Base-by-base conservation (phyloP, 176 grass and related monocot genomes). In the Cenchrus fungigraminus region DNA sequence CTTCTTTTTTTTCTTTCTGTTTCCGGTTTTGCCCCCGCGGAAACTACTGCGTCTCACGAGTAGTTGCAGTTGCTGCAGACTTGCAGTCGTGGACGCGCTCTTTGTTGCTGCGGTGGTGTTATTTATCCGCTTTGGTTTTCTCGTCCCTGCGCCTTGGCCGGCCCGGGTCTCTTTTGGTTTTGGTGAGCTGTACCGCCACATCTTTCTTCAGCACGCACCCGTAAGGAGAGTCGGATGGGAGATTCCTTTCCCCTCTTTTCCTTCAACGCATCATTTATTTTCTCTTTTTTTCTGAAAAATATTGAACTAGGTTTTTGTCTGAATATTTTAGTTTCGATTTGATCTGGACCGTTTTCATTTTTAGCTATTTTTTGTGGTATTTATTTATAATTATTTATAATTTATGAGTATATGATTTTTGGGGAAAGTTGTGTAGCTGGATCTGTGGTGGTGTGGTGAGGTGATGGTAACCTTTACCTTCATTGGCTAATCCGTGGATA, bases 21-120 rank as follows among this genome's bases (percentile, higher is more conserved):
- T 90, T 87, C 85, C 85, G 2, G 9, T 84, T 91, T 51, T 91
- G 63, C 89, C 89, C 85, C 44, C 46, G 29, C 52, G 19, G 54
- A 81, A 81, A 90, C 73, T 52, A 80, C 59, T 55, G 60, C 20
- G n/a, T 75, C 68, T 68, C 69, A n/a, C 60, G 46, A 10, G n/a
- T 6, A 45, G 45, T 46, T 46, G 45, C 45, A 10, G n/a, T 6
- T n/a, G 45, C 6, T 46, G 45, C 45, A 46, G 45, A 8, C 45
- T 13, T 55, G 50, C 28, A 56, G 72, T 71, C 74, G 63, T 59
- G 62, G 82, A 40, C 3, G 78, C 31, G 57, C 42, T 83, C 56
- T 74, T 74, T 9, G 45, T 46, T 46, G 45, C 45, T 15, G 59
- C 11, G 31, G 53, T 22, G 22, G 74, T 49, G 68, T 79, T 90